phyloP scores from a whole-genome alignment of 495 filamentous ascomycete species.

The Alectoria sarmentosa region DNA sequence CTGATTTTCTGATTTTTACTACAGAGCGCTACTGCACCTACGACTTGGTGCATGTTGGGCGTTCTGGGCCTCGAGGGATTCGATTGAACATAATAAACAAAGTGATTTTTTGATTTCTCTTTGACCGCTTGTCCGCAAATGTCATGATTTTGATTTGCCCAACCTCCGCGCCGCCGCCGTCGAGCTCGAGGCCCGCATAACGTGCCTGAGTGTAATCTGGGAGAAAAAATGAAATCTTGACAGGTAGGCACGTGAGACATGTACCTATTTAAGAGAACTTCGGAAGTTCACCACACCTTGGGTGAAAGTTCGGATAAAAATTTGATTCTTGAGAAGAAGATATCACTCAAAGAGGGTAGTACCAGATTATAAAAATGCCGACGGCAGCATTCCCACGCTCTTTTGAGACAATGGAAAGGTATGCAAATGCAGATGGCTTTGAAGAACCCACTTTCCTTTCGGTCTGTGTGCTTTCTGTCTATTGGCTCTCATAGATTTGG shows the following conservation, averaged over 20 bases:
- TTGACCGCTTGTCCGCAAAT: not conserved
- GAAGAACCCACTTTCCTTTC: not conserved
- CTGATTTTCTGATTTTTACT: too few species aligned
- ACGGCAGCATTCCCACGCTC: not conserved
- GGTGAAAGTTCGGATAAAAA: too few species aligned
- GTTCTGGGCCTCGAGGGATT: constrained; percentile 6
- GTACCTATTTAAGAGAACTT: too few species aligned
- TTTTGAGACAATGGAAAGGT: not conserved
- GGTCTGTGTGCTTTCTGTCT: not conserved
- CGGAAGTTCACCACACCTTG: too few species aligned
- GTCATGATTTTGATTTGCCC: not conserved
- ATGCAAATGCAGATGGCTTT: not conserved
- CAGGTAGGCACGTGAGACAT: too few species aligned
- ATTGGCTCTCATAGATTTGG: too few species aligned
- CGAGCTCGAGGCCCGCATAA: not conserved
- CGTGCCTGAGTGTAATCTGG: not conserved
- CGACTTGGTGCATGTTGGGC: not conserved
- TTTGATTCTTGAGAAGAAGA: too few species aligned
- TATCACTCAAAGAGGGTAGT: not conserved
- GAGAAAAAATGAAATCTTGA: not conserved
- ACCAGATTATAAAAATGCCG: not conserved
- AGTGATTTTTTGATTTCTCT: not conserved
- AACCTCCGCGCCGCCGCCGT: not conserved
- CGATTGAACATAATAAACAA: not conserved
- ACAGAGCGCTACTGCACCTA: constrained; percentile 9